A percentile compares a stretch with the other conserved stretches of the same genome.
These are phyloP conservation scores for Anisodus tanguticus DNA, from an alignment of 257 asterid genomes.

Conservation along the genomic window DNA sequence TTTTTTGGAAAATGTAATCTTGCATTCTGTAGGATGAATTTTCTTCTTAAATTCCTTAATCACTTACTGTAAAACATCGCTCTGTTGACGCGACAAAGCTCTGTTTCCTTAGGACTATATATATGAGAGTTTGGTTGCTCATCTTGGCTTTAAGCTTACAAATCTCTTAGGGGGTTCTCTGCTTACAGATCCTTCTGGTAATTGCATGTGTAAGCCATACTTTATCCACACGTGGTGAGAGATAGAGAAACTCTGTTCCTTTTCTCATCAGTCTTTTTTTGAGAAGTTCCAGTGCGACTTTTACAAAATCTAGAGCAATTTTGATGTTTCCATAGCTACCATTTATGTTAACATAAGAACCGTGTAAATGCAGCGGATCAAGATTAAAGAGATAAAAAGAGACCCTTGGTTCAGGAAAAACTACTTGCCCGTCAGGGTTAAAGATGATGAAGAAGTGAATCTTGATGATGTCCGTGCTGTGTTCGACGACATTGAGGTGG, in stretches of 20 bases:
- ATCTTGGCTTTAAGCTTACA: background rate
- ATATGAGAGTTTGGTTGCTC: background rate
- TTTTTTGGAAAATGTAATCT: background rate
- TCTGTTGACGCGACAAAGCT: background rate
- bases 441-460: conserved; percentile 74
- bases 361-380: conserved; percentile 67
- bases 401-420: conserved; percentile 78
- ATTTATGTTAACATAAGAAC: background rate
- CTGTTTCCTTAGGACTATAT: background rate
- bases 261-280: background rate
- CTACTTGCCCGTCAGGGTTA: conserved; percentile 64
- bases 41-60: background rate
- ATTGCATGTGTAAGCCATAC: background rate
- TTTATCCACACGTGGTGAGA: background rate
- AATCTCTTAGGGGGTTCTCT: background rate
- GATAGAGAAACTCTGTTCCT: background rate
- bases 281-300: background rate
- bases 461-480: conserved; percentile 87
- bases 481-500: conserved; percentile 81
- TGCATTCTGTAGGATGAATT: background rate
- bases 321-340: background rate
- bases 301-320: background rate
- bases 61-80: background rate
- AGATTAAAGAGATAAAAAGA: conserved; percentile 64
- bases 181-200: background rate